Conservation (phyloP, 2,329 filamentous ascomycete species). For the Pestalotiopsis sp. region DNA sequence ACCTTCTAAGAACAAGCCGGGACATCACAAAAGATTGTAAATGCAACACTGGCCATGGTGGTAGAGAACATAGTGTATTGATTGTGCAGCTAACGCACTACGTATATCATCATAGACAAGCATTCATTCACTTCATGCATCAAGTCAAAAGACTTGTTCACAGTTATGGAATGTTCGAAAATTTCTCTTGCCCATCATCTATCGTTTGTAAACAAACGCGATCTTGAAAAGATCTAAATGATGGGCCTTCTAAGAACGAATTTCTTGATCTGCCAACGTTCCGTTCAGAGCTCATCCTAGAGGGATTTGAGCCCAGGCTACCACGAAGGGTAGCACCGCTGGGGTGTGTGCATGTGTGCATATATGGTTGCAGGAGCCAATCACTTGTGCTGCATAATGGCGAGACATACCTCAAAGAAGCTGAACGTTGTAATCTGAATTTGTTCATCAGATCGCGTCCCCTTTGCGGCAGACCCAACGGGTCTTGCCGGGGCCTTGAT, state of each 20-base stretch:
- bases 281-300: constrained; percentile 78
- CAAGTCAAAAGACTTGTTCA: neutral
- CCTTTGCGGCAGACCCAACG: neutral
- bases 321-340: constrained; percentile 77
- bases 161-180: constrained; percentile 34
- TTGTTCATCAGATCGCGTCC: constrained; percentile 15
- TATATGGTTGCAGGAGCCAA: neutral
- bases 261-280: constrained; percentile 72
- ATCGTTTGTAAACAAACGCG: constrained; percentile 23
- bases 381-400: constrained; percentile 6
- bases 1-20: too few species aligned
- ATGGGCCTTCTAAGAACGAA: constrained; percentile 39
- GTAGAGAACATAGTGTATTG: neutral
- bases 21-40: neutral
- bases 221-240: constrained; percentile 27
- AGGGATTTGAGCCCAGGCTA: constrained; percentile 71
- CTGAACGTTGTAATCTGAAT: constrained; percentile 16
- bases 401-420: constrained; percentile 9
- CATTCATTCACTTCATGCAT: neutral
- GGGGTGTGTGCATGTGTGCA: constrained; percentile 41
- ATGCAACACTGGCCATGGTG: neutral
- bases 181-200: constrained; percentile 42
- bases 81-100: neutral
- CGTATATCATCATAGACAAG: neutral
- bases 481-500: neutral